These are phyloP conservation scores for Amanita fuliginea DNA, from an alignment of 768 basidiomycete genomes.

Conservation along the genomic window DNA sequence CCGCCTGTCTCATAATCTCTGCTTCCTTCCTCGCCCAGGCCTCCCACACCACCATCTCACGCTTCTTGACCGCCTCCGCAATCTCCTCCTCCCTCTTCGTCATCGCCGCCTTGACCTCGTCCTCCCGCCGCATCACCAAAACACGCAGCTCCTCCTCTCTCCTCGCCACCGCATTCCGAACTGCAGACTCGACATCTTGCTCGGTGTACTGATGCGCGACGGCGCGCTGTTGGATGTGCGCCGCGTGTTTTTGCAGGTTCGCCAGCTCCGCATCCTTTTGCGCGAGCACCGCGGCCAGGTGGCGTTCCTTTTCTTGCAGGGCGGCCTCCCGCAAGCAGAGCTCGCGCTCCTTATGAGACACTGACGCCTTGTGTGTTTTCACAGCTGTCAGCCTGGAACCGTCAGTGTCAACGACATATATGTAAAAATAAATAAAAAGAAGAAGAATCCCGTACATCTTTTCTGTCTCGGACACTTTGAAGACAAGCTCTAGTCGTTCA, in stretches of 20 bases:
- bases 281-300: constrained; percentile 30
- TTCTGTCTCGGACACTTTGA: constrained; percentile 66
- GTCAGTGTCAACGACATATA: neutral
- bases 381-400: constrained; percentile 46
- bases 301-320: constrained; percentile 45
- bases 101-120: constrained; percentile 58
- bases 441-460: constrained; percentile 44
- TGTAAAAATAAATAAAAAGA: constrained; percentile 1
- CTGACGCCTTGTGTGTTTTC: constrained; percentile 47
- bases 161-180: constrained; percentile 46
- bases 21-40: constrained; percentile 47
- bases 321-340: constrained; percentile 43
- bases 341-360: constrained; percentile 56
- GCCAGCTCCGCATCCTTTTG: constrained; percentile 55
- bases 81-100: constrained; percentile 60
- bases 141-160: constrained; percentile 63
- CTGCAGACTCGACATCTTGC: constrained; percentile 29
- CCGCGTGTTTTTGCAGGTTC: constrained; percentile 32
- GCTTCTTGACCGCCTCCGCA: constrained; percentile 49
- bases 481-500: constrained; percentile 61
- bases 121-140: constrained; percentile 56
- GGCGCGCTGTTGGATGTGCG: constrained; percentile 25
- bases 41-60: constrained; percentile 53
- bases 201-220: constrained; percentile 17
- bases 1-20: constrained; percentile 40